Evolutionary conservation across 176 grass and related monocot species (phyloP).

Genomic region (Echinochloa phyllopogon): DNA sequence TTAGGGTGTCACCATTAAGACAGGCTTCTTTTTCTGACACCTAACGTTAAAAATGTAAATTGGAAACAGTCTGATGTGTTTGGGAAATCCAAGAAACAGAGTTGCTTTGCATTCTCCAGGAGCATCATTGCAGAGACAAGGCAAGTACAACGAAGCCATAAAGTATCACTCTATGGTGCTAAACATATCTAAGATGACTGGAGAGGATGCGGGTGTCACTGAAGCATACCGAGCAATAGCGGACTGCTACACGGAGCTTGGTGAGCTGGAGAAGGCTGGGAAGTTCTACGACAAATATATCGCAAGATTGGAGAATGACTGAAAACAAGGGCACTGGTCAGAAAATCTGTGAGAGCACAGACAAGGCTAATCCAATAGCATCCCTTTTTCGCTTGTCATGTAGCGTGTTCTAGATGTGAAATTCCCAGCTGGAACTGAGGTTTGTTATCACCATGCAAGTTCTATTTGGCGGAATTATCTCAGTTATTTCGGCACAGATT

Average conservation of each 20-base stretch:
- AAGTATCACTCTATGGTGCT: constrained; percentile 92
- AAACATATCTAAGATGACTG: constrained; percentile 65
- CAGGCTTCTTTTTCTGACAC: not conserved
- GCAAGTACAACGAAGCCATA: constrained; percentile 92
- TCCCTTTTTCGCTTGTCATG: not conserved
- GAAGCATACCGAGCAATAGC: constrained; percentile 96
- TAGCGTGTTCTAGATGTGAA: constrained; percentile 19
- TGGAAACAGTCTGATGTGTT: not conserved
- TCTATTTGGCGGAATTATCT: constrained; percentile 10
- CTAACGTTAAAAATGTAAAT: not conserved
- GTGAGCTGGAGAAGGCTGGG: constrained; percentile 92
- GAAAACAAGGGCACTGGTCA: constrained; percentile 12
- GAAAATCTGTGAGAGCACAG: not conserved
- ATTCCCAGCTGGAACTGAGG: constrained; percentile 7
- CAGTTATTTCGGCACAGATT: not conserved
- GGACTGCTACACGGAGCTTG: constrained; percentile 93
- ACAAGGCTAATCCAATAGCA: not conserved
- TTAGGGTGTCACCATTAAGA: not conserved
- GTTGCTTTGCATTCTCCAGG: constrained; percentile 61
- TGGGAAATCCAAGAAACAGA: constrained; percentile 10
- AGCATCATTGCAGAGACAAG: constrained; percentile 92
- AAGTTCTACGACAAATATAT: constrained; percentile 94
- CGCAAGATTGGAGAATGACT: constrained; percentile 82
- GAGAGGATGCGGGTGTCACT: constrained; percentile 82
- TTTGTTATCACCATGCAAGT: constrained; percentile 9